phyloP scores from a whole-genome alignment of 768 basidiomycete genomes.

The Termitomyces sp. region DNA sequence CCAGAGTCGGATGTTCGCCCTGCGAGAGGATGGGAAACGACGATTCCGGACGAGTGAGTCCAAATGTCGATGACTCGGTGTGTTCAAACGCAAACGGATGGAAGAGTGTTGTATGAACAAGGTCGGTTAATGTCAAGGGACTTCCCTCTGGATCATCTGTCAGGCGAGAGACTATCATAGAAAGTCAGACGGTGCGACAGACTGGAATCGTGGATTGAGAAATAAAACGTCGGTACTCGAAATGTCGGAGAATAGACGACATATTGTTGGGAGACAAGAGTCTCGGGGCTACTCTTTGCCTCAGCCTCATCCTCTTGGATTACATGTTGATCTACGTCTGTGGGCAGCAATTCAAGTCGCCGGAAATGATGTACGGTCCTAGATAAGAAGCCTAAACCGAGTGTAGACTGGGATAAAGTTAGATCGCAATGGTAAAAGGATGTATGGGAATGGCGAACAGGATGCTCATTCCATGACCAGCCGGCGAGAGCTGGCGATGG shows the following conservation, averaged over 20 bases:
- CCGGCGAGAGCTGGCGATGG: slow-evolving; percentile 20
- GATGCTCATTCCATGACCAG: slow-evolving; percentile 65
- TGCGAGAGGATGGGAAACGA: slow-evolving; percentile 80
- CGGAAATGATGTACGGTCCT: slow-evolving; percentile 28
- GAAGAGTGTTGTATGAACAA: slow-evolving; percentile 60
- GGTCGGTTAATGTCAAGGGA: slow-evolving; percentile 52
- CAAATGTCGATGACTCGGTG: slow-evolving; percentile 47
- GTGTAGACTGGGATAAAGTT: slow-evolving; percentile 25
- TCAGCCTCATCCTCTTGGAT: slow-evolving; percentile 36
- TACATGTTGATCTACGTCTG: slow-evolving; percentile 18
- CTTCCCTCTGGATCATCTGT: slow-evolving; percentile 50
- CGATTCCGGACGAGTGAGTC: slow-evolving; percentile 44
- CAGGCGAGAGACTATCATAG: slow-evolving; percentile 4
- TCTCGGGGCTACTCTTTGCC: slow-evolving; percentile 22
- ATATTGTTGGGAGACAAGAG: slow-evolving; percentile 55
- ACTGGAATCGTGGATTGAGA: slow-evolving; percentile 67
- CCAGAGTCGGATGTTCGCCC: slow-evolving; percentile 81
- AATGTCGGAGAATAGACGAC: slow-evolving; percentile 78
- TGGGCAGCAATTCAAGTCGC: slow-evolving; percentile 8
- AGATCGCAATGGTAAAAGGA: slow-evolving; percentile 2
- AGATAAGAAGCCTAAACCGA: slow-evolving; percentile 45
- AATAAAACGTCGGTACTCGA: slow-evolving; percentile 82
- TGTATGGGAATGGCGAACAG: slow-evolving; percentile 34
- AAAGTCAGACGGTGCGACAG: slow-evolving; percentile 30
- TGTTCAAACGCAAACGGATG: slow-evolving; percentile 41